Percentiles rank a stretch among this genome's conserved stretches.
These are phyloP conservation scores for Lyophyllum shimeji DNA, from an alignment of 768 basidiomycete genomes.

Conservation along the genomic window DNA sequence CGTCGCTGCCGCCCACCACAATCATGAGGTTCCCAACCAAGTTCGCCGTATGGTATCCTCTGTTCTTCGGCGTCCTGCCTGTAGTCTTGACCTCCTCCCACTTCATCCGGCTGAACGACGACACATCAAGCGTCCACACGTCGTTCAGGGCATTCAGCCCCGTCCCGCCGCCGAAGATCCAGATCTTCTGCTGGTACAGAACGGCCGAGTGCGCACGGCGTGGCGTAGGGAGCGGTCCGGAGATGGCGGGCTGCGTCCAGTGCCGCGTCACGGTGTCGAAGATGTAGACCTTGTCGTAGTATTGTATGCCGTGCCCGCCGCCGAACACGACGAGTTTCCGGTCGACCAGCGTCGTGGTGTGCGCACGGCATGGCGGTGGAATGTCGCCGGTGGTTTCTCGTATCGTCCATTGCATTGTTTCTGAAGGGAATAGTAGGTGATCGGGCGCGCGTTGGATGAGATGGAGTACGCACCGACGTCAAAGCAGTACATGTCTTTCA, in stretches of 20 bases:
- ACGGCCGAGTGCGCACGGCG: constrained; percentile 90
- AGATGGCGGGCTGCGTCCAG: constrained; percentile 56
- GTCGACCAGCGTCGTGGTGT: constrained; percentile 83
- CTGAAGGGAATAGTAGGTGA: constrained; percentile 32
- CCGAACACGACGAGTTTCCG: constrained; percentile 81
- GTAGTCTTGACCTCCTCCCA: constrained; percentile 53
- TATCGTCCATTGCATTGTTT: constrained; percentile 88
- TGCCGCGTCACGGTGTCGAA: constrained; percentile 75
- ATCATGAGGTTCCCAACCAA: constrained; percentile 85
- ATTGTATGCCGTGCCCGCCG: constrained; percentile 79
- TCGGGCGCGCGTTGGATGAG: background rate
- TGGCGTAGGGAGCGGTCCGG: constrained; percentile 50
- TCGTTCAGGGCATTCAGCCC: constrained; percentile 89
- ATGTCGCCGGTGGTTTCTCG: constrained; percentile 75
- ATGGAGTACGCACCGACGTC: constrained; percentile 61
- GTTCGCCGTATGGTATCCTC: constrained; percentile 92
- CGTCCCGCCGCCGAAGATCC: constrained; percentile 93
- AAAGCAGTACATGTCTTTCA: constrained; percentile 80
- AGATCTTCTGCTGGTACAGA: constrained; percentile 66
- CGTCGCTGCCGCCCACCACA: constrained; percentile 89
- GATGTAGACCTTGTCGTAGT: constrained; percentile 82
- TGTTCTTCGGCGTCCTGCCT: constrained; percentile 56
- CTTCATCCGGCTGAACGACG: constrained; percentile 22
- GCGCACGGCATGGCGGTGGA: constrained; percentile 83
- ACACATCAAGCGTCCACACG: constrained; percentile 82